These are phyloP conservation scores for Talaromyces pinophilus DNA, from an alignment of 2,329 filamentous ascomycete species.

Conservation along the genomic window DNA sequence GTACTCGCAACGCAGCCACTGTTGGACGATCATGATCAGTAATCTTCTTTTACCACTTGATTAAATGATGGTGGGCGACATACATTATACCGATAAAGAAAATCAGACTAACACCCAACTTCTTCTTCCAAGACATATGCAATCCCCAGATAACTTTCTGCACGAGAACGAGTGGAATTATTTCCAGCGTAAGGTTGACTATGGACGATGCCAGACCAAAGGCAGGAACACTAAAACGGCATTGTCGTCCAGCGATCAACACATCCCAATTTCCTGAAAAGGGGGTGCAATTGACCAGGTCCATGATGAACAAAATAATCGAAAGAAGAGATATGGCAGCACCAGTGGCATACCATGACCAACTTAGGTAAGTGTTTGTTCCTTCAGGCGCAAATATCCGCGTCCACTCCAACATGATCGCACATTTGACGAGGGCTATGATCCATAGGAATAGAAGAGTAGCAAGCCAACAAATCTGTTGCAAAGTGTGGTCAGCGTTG, in stretches of 20 bases:
- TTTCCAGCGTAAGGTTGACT: conserved; percentile 38
- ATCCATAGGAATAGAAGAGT: conserved; percentile 11
- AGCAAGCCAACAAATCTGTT: conserved; percentile 10
- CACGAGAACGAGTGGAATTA: conserved; percentile 38
- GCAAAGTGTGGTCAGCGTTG: background rate
- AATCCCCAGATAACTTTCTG: conserved; percentile 41
- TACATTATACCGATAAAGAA: conserved; percentile 39
- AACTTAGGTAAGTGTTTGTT: background rate
- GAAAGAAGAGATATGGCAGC: conserved; percentile 9
- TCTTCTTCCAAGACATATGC: conserved; percentile 35
- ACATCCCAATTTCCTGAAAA: conserved; percentile 5
- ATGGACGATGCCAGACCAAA: conserved; percentile 33
- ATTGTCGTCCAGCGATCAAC: background rate
- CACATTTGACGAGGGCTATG: conserved; percentile 12
- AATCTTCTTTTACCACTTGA: too few relatives aligned
- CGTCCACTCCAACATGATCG: conserved; percentile 13
- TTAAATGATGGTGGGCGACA: conserved; percentile 23
- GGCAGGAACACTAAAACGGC: conserved; percentile 9
- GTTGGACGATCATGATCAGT: background rate
- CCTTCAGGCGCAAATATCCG: conserved; percentile 1
- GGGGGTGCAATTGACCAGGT: conserved; percentile 11
- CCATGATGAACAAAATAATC: conserved; percentile 3
- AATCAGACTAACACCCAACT: conserved; percentile 35
- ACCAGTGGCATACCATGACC: background rate
- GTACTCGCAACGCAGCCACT: conserved; percentile 47